Conservation (phyloP, 2,329 filamentous ascomycete species). For the Fusarium concolor region DNA sequence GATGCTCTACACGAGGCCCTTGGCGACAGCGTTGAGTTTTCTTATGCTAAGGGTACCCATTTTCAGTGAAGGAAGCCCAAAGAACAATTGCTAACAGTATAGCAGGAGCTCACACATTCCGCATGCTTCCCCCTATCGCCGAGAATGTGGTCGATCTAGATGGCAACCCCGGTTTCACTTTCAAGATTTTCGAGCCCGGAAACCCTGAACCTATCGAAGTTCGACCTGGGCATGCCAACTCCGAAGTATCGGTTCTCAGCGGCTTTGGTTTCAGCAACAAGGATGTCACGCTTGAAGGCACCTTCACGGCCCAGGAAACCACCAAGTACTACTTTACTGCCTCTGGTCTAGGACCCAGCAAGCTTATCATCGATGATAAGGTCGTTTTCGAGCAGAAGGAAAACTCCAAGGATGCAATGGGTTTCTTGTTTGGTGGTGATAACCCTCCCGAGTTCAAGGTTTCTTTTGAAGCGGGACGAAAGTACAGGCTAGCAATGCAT, state of each 20-base stretch:
- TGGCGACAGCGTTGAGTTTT: slow-evolving; percentile 44
- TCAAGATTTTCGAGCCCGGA: slow-evolving; percentile 47
- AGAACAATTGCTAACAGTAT: not conserved
- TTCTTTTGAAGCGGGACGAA: slow-evolving; percentile 44
- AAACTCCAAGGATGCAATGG: slow-evolving; percentile 51
- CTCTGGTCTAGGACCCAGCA: slow-evolving; percentile 48
- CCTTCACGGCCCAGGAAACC: slow-evolving; percentile 48
- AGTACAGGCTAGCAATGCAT: slow-evolving; percentile 49
- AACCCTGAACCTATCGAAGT: slow-evolving; percentile 43
- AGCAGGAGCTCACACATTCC: slow-evolving; percentile 46
- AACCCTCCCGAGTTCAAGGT: slow-evolving; percentile 49
- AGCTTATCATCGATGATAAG: slow-evolving; percentile 49
- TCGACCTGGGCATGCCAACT: slow-evolving; percentile 43
- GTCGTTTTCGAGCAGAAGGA: slow-evolving; percentile 49
- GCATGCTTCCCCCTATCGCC: slow-evolving; percentile 41
- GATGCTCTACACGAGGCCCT: slow-evolving; percentile 48
- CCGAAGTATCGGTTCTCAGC: slow-evolving; percentile 41
- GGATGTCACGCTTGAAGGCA: slow-evolving; percentile 47
- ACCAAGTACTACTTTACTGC: slow-evolving; percentile 50
- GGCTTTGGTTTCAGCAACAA: slow-evolving; percentile 44
- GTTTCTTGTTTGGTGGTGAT: slow-evolving; percentile 49
- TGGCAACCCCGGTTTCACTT: slow-evolving; percentile 50
- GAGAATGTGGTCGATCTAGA: slow-evolving; percentile 49
- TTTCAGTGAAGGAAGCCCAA: accelerated
- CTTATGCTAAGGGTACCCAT: slow-evolving; percentile 46